Evolutionary conservation across 176 grass and related monocot genomes (phyloP).

Genomic region (Raddia guianensis): DNA sequence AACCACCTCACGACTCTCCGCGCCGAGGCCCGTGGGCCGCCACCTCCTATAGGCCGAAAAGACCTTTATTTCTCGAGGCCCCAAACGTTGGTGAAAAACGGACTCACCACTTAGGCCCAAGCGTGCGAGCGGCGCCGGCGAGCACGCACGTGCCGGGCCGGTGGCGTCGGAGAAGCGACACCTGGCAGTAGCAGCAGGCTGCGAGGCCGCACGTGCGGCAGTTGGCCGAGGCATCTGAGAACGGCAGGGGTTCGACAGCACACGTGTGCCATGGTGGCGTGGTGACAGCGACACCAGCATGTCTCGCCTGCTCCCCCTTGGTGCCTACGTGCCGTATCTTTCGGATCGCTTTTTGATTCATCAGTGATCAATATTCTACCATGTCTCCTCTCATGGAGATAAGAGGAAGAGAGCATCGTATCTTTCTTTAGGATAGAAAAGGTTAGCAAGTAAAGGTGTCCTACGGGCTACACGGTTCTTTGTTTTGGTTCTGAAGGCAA

Average conservation of each 20-base stretch:
- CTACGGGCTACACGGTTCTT: neutral
- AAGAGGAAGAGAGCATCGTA: neutral
- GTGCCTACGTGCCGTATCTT: neutral
- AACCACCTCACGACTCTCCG: neutral
- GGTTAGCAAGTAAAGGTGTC: neutral
- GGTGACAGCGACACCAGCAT: constrained; percentile 17
- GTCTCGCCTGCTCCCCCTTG: neutral
- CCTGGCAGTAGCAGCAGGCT: neutral
- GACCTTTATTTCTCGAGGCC: neutral
- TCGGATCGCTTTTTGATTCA: neutral
- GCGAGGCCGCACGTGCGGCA: neutral
- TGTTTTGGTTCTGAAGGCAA: neutral
- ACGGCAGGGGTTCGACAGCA: neutral
- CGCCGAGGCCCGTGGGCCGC: neutral
- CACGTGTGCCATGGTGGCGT: neutral
- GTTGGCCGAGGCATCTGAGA: neutral
- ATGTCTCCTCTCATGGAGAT: neutral
- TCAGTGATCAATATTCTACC: neutral
- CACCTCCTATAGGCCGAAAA: neutral
- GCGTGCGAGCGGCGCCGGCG: neutral
- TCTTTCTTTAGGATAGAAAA: neutral
- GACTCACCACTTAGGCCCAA: neutral
- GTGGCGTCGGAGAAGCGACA: neutral
- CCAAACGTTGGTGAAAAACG: neutral
- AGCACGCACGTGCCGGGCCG: constrained; percentile 8